Evolutionary conservation across 1,139 yeast genomes (phyloP), one percentile per base, ranked within the genome.

Genomic region (Yamadazyma triangularis): DNA sequence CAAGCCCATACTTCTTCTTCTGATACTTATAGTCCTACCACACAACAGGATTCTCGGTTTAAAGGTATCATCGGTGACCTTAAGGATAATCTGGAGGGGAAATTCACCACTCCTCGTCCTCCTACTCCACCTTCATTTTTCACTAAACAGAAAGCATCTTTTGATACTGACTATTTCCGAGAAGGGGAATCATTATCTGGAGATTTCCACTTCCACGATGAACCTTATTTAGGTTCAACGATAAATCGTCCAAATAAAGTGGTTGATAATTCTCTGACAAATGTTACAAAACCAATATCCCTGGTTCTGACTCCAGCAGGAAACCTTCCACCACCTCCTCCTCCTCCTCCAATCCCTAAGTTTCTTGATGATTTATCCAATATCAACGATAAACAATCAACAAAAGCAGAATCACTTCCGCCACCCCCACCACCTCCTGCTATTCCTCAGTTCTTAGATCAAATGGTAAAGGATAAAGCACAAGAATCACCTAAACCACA

Each of bases 41-140:
- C n/a, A n/a, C n/a, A n/a, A n/a, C n/a, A n/a, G n/a, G 20, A 18
- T 7, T 9, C 20, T 18, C 20, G 20, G 6, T 18, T 18, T 9
- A 15, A 12, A 16, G 38, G 33, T 5, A 26, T 8, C 5, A 13
- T 27, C 16, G 30, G 23, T 6, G 30, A 28, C 4, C 26, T 36
- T 22, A 33, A 31, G 15, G 39, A 34, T 16, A 32, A 23, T 14
- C 26, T 22, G n/a, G 24, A 22, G 5, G 24, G 23, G 6, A 15
- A 20, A 3, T 37, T 35, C 18, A 30, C 12, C 23, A 20, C 31
- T 6, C 37, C 41, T 6, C 31, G 53, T 20, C 51, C 51, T 15
- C 51, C 51, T 5, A 49, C 54, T 2, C 54, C 54, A 4, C 53
- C 53, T 11, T 31, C 34, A 10, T 11, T 38, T 8, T 36, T 40